Evolutionary conservation across 2,329 filamentous ascomycete genomes (phyloP).

Genomic region (Arthrocladium fulminans): DNA sequence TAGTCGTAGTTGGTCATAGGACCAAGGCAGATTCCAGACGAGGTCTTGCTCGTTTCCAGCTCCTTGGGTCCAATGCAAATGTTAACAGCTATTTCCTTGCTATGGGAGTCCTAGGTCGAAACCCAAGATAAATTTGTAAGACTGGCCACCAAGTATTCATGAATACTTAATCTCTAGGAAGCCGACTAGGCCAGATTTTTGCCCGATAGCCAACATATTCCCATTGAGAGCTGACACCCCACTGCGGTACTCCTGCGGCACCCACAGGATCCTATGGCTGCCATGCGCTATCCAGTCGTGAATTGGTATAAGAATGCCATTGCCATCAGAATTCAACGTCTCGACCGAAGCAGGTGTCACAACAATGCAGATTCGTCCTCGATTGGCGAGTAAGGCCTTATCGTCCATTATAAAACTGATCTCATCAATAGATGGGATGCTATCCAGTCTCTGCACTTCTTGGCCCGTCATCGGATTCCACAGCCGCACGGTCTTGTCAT

Average conservation of each 20-base stretch:
- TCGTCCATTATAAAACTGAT: not conserved
- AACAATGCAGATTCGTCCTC: not conserved
- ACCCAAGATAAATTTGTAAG: too few relatives aligned
- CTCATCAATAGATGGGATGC: not conserved
- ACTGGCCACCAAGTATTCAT: too few relatives aligned
- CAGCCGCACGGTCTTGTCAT: slow-evolving; percentile 18
- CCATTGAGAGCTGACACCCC: not conserved
- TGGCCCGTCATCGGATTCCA: slow-evolving; percentile 15
- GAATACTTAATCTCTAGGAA: not conserved
- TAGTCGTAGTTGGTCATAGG: too few relatives aligned
- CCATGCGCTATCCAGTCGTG: slow-evolving; percentile 1
- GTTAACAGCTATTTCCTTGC: too few relatives aligned
- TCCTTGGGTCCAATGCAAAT: too few relatives aligned
- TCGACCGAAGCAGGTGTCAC: not conserved
- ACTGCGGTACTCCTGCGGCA: slow-evolving; percentile 5
- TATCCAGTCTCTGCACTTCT: slow-evolving; percentile 15
- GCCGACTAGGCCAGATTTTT: slow-evolving; percentile 1
- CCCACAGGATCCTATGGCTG: not conserved
- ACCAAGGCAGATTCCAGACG: too few relatives aligned
- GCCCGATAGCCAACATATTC: slow-evolving; percentile 2
- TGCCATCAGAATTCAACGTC: not conserved
- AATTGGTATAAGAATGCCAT: not conserved
- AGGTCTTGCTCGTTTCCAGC: too few relatives aligned
- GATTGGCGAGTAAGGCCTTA: not conserved
- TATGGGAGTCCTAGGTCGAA: too few relatives aligned